Base-by-base conservation (phyloP, 352 stramenopile genomes). In the Globisporangium paroecandrum region DNA sequence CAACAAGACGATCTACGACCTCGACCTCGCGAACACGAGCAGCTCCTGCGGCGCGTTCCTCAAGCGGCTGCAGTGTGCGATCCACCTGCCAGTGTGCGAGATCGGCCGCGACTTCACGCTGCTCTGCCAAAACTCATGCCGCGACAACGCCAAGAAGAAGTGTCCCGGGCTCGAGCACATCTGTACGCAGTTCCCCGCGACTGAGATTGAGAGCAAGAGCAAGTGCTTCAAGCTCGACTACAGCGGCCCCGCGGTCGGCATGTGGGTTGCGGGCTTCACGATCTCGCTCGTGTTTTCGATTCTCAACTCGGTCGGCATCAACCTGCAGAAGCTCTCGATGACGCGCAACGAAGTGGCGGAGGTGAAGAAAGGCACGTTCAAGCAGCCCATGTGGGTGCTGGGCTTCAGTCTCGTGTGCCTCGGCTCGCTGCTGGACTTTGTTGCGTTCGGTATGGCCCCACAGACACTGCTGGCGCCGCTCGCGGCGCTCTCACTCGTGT, bases 291-390 rank as follows among this genome's bases (percentile, higher is more conserved):
- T 94, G 32, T 96, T 97, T 69, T 95, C 85, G 10, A 78, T 97
- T 27, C 81, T 96, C 61, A 95, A 95, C 66, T 95, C 89, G 56
- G 75, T 97, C 34, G 90, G 85, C n/a, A 93, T 97, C 60, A 97
- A 97, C 68, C 66, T 97, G 47, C 90, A 97, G 77, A 97, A 97
- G 76, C 79, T 97, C 18, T 93, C 80, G 9, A 93, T 97, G 81
- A 74, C 85, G 24, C 78, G 79, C 53, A 91, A 97, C 66, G 83
- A 89, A 43, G 59, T 61, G 20, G 73, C 78, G 1, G 75, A 89
- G n/a, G 72, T 77, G 24, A 92, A 91, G 77, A 89, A 88, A 66
- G 79, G 76, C 43, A 90, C 90, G 66, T 81, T 93, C 57, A 79
- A 88, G 66, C 91, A 97, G 75, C 91, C 90, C 41, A 74, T 96